Percentiles rank a stretch among this genome's conserved stretches.
phyloP scores from a whole-genome alignment of 2,329 filamentous ascomycete species.

The Rosellinia necatrix region DNA sequence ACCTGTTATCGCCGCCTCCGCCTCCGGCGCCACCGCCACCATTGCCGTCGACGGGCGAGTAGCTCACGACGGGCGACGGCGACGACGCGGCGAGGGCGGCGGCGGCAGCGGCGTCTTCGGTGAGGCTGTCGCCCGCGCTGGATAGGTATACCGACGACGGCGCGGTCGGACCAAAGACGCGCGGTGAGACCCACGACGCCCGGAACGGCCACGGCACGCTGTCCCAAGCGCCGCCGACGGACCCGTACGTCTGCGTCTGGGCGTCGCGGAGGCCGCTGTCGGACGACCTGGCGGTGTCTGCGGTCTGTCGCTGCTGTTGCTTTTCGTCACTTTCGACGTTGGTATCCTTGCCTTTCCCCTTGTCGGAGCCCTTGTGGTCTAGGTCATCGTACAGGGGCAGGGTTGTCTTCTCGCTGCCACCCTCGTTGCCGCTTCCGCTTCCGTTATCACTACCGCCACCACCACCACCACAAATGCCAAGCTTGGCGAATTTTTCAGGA shows the following conservation, averaged over 20 bases:
- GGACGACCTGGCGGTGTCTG: no score
- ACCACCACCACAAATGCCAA: no score
- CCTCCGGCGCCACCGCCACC: no score
- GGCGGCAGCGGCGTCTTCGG: neutral
- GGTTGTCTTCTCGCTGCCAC: conserved; percentile 5
- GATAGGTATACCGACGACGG: neutral
- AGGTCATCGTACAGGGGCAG: neutral
- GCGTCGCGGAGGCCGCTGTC: no score
- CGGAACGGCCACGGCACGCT: conserved; percentile 23
- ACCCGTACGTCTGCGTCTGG: conserved; percentile 3
- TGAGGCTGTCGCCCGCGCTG: conserved; percentile 6
- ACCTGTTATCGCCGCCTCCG: no score
- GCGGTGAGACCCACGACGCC: conserved; percentile 14
- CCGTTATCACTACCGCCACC: no score
- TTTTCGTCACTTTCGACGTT: conserved; percentile 12
- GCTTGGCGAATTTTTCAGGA: conserved; percentile 15
- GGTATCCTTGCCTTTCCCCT: conserved; percentile 20
- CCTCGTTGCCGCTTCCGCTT: neutral
- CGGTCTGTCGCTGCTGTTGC: no score
- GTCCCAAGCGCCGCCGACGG: conserved; percentile 13
- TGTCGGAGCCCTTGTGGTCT: conserved; percentile 1
- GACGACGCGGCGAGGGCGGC: no score
- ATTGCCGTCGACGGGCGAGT: neutral
- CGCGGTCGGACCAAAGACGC: neutral
- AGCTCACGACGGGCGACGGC: no score